Base-by-base conservation (phyloP, 345 rosid genomes). In the Noccaea caerulescens region DNA sequence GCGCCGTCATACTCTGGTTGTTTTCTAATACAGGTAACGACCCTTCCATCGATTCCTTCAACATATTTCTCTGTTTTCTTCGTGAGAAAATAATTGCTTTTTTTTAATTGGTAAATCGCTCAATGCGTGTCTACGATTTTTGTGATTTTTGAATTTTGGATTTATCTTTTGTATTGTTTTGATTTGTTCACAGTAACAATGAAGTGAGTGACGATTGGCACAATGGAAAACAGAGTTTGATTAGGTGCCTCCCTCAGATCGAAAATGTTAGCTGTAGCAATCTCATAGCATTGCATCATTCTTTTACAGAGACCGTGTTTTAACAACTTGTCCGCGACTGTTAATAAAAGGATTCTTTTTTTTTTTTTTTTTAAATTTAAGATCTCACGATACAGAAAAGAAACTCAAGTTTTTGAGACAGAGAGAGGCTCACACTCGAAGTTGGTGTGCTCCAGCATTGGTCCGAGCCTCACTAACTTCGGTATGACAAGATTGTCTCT, bases 381-480 rank as follows among this genome's bases (percentile, higher is more conserved):
- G 6, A 43, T 44, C 55, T 10, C 39, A 45, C 75, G 49, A 52
- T 72, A 42, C 44, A 49, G 44, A 39, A 7, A 11, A 4, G 2
- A 32, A 27, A 3, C 71, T 69, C 55, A 77, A 18, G 13, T 60
- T 54, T 77, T n/a, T 51, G 68, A 53, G 44, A 1, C 58, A 16
- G 36, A 69, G 4, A 91, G 83, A 57, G 89, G 95, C 49, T 88
- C 92, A 44, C 87, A 84, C 7, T 87, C 89, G 49, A 94, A 87
- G 73, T 88, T 86, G 14, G 99, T 88, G 79, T 91, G 97, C 58
- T 88, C 99, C 44, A 91, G 76, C 59, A 89, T 39, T 18, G 95
- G 83, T 51, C 97, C 96, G 0, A 89, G 82, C 76, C 82, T 88
- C 39, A 84, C 73, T 14, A 89, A 67, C 82, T 91, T 87, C 13